Base-by-base conservation (phyloP, 73 alveolate genomes). In the Paramecium sonneborni region DNA sequence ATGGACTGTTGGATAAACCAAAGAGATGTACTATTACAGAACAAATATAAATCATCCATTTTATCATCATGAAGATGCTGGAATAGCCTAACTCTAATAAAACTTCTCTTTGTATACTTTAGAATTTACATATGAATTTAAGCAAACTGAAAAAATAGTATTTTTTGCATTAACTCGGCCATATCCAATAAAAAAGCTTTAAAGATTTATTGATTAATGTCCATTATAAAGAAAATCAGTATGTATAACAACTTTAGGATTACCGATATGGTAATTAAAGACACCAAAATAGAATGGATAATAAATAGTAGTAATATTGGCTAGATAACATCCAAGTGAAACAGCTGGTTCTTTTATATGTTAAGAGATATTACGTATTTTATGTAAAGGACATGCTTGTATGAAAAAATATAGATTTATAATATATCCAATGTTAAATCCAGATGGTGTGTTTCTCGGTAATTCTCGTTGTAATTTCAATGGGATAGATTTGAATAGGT, bases 381-480 rank as follows among this genome's bases (percentile, higher is more conserved):
- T 86, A 24, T 23, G 55, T 23, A 24, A 79, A 44, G 90, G 90
- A 24, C 90, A 79, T 23, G 12, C 8, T 12, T 18, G 44, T 39
- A 30, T 39, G 55, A 18, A 79, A 9, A 79, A 79, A 12, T 79
- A 79, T 79, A 41, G 72, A 79, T 93, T 86, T 32, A 93, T 95
- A 74, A 95, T 96, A 11, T 92, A 95, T 8, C 99, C 99, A 35
- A 98, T 98, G 99, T 92, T 96, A 85, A 98, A 98, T 93, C 99
- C 99, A 14, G 99, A 98, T 93, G 99, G 99, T 0, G 99, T 97
- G 7, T 87, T 97, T 39, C 94, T 97, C 10, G 99, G 99, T 1
- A 98, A 98, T 92, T 97, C 98, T 39, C 85, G 99, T 82, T 95
- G 99, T 58, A 95, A 98, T 69, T 94, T 98, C 58, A 94, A 98